A percentile compares a stretch with the other conserved stretches of the same genome.
Evolutionary conservation across 2,329 filamentous ascomycete genomes (phyloP).

Genomic region (Nothophaeocryptopus gaeumannii): DNA sequence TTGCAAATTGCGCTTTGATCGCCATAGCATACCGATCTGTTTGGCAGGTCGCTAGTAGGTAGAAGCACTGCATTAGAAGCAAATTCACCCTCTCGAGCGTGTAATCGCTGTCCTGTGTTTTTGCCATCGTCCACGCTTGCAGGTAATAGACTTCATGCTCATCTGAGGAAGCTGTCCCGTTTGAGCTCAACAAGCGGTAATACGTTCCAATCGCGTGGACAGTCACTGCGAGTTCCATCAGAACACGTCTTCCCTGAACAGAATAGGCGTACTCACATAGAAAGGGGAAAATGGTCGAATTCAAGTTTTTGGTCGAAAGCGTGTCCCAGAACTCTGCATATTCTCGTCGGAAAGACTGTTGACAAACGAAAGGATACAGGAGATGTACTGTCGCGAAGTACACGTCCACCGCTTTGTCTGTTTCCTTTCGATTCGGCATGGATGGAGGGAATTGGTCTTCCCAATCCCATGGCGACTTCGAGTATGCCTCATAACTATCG

Average conservation of each 20-base stretch:
- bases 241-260: background rate
- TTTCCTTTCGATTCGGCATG: constrained; percentile 8
- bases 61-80: constrained; percentile 9
- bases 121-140: constrained; percentile 3
- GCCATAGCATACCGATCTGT: constrained; percentile 9
- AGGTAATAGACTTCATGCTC: constrained; percentile 6
- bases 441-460: constrained; percentile 2
- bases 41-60: constrained; percentile 10
- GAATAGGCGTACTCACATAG: background rate
- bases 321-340: constrained; percentile 10
- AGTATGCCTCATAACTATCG: background rate
- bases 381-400: constrained; percentile 7
- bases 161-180: background rate
- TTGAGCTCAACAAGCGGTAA: constrained; percentile 5
- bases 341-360: constrained; percentile 7
- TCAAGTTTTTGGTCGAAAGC: constrained; percentile 5
- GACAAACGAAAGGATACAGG: constrained; percentile 6
- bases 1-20: background rate
- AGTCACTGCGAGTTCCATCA: background rate
- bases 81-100: background rate
- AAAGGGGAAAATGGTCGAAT: background rate
- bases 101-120: constrained; percentile 7
- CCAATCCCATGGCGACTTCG: too few relatives aligned
- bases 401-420: constrained; percentile 6
- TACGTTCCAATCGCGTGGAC: constrained; percentile 9